Conservation (phyloP, 192 early-diverging fungal species). For the Radiomyces spectabilis region DNA sequence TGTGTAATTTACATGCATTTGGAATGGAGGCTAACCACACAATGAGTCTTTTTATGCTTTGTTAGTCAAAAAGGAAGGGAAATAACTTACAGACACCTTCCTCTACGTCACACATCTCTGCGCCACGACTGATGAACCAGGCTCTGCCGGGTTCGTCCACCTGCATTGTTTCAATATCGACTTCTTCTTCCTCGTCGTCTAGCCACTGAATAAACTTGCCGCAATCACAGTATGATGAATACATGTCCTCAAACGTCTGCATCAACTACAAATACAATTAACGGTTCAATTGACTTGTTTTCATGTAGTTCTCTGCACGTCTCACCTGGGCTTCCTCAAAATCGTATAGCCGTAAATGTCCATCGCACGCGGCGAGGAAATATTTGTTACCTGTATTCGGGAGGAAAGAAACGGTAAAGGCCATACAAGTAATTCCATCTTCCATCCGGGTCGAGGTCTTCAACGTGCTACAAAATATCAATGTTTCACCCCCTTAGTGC, state of each 20-base stretch:
- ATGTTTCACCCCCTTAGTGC: too few species aligned
- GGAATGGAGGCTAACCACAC: conserved; percentile 57
- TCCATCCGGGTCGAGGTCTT: conserved; percentile 58
- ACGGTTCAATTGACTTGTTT: neutral
- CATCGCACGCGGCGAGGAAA: conserved; percentile 86
- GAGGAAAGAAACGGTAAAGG: conserved; percentile 88
- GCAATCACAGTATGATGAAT: conserved; percentile 94
- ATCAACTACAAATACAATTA: conserved; percentile 30
- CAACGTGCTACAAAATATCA: conserved; percentile 53
- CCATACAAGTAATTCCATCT: conserved; percentile 95
- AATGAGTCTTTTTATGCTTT: too few species aligned
- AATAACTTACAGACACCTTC: conserved; percentile 48
- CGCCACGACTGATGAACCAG: conserved; percentile 84
- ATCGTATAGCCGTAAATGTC: conserved; percentile 79
- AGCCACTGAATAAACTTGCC: conserved; percentile 77
- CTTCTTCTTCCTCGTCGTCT: conserved; percentile 27
- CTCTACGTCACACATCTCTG: conserved; percentile 83
- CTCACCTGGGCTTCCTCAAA: conserved; percentile 69
- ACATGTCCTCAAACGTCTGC: conserved; percentile 63
- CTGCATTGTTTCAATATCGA: neutral
- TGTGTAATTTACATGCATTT: conserved; percentile 84
- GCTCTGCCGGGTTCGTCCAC: conserved; percentile 28
- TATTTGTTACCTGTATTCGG: conserved; percentile 93
- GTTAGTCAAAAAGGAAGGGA: neutral
- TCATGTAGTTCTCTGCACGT: neutral